A percentile compares a stretch with the other conserved stretches of the same genome.
Evolutionary conservation across 306 rosid species (phyloP).

Genomic region (Cucurbita ficifolia): DNA sequence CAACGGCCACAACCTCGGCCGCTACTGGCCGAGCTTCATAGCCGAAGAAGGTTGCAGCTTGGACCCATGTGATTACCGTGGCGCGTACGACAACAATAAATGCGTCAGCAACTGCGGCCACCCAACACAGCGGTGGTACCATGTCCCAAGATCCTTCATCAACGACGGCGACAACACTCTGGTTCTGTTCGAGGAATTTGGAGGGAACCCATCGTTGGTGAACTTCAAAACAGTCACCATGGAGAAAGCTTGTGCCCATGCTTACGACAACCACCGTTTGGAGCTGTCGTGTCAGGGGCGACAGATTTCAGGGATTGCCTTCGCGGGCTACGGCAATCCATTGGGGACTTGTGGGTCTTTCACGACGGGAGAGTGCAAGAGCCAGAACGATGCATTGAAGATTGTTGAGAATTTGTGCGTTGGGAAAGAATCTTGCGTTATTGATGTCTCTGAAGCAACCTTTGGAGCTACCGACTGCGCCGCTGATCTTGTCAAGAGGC

Average conservation of each 20-base stretch:
- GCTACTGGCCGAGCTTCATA: constrained; percentile 31
- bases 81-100: constrained; percentile 18
- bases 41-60: constrained; percentile 28
- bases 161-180: constrained; percentile 19
- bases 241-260: constrained; percentile 22
- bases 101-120: constrained; percentile 35
- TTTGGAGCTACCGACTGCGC: constrained; percentile 29
- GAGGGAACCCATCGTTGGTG: constrained; percentile 29
- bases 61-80: constrained; percentile 41
- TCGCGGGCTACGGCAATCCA: constrained; percentile 39
- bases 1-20: constrained; percentile 27
- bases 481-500: constrained; percentile 10
- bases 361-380: constrained; percentile 21
- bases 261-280: constrained; percentile 18
- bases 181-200: constrained; percentile 44
- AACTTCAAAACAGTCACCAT: constrained; percentile 20
- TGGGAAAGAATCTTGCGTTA: constrained; percentile 27
- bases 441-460: constrained; percentile 20
- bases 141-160: constrained; percentile 31
- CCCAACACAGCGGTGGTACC: constrained; percentile 48
- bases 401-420: constrained; percentile 23
- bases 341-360: constrained; percentile 33
- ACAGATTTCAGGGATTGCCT: constrained; percentile 22
- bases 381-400: constrained; percentile 6
- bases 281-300: constrained; percentile 27